Percentiles rank a stretch among this genome's conserved stretches.
Evolutionary conservation across 192 early-diverging fungal species (phyloP).

Genomic region (Physocladia obscura): DNA sequence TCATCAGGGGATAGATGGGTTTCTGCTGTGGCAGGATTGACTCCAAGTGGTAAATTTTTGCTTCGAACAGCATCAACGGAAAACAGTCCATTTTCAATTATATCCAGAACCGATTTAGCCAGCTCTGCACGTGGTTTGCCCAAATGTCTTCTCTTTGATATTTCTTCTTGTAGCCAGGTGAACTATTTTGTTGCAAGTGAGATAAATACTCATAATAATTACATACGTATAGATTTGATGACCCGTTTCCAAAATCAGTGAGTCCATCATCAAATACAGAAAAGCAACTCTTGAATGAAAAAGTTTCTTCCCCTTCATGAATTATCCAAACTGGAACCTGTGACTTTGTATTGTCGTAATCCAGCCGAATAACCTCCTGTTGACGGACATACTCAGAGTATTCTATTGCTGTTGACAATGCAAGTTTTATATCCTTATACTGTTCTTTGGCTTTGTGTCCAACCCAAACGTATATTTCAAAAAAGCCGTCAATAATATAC

Average conservation of each 20-base stretch:
- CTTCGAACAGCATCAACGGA: conserved; percentile 29
- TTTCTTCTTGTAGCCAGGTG: neutral
- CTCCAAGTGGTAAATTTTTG: conserved; percentile 37
- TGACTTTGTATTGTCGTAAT: neutral
- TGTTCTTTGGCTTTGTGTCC: conserved; percentile 15
- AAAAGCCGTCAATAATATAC: conserved; percentile 41
- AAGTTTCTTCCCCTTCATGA: conserved; percentile 23
- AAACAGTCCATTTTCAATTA: conserved; percentile 25
- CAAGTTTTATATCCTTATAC: conserved; percentile 28
- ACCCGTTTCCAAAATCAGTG: conserved; percentile 14
- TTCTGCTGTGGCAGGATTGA: conserved; percentile 39
- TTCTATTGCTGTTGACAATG: conserved; percentile 33
- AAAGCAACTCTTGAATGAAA: conserved; percentile 37
- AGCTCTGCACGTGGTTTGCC: neutral
- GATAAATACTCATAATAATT: neutral
- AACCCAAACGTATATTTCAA: conserved; percentile 40
- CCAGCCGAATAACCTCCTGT: neutral
- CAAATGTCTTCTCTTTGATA: neutral
- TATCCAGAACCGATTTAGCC: conserved; percentile 3
- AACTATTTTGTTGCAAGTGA: neutral
- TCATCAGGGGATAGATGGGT: conserved; percentile 31
- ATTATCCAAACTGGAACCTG: conserved; percentile 16
- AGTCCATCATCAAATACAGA: conserved; percentile 35
- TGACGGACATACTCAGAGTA: conserved; percentile 21
- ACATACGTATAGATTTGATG: conserved; percentile 23